Evolutionary conservation across 805 yeast genomes (phyloP).

Genomic region (Candida golubevii): DNA sequence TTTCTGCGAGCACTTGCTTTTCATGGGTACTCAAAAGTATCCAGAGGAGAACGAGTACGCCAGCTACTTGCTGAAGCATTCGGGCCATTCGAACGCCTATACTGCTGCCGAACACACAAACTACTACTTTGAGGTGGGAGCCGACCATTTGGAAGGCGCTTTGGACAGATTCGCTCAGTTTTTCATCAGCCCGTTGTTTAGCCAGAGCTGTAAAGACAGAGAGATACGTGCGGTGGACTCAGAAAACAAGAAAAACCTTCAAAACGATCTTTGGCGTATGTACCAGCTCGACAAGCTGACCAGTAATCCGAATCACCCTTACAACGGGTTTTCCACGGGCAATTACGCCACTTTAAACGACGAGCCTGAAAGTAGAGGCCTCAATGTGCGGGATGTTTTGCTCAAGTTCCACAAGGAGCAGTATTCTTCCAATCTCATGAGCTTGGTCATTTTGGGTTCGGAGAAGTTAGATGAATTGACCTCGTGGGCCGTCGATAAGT

Average conservation of each 20-base stretch:
- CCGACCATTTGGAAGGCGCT: slow-evolving; percentile 77
- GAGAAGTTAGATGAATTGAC: slow-evolving; percentile 72
- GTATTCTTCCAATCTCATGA: slow-evolving; percentile 88
- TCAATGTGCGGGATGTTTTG: slow-evolving; percentile 78
- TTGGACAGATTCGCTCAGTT: slow-evolving; percentile 91
- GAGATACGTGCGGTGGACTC: slow-evolving; percentile 94
- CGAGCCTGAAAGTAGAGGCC: slow-evolving; percentile 53
- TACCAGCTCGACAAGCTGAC: slow-evolving; percentile 77
- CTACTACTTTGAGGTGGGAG: slow-evolving; percentile 80
- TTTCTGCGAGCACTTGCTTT: slow-evolving; percentile 60
- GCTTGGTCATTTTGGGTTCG: slow-evolving; percentile 76
- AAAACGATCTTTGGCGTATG: slow-evolving; percentile 83
- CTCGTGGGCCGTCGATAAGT: slow-evolving; percentile 62
- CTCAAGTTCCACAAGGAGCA: slow-evolving; percentile 65
- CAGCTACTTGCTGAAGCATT: slow-evolving; percentile 72
- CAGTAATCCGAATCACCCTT: slow-evolving; percentile 76
- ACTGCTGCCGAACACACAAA: slow-evolving; percentile 88
- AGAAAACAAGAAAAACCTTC: slow-evolving; percentile 91
- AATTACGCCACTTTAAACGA: slow-evolving; percentile 69
- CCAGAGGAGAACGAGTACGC: slow-evolving; percentile 73
- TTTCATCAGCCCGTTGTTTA: slow-evolving; percentile 80
- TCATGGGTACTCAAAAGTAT: slow-evolving; percentile 75
- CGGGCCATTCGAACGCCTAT: slow-evolving; percentile 89
- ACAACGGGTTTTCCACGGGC: slow-evolving; percentile 86
- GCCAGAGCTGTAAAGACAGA: slow-evolving; percentile 71